These are phyloP conservation scores for Emmonsia crescens DNA, from an alignment of 2,329 filamentous ascomycete genomes.

Conservation along the genomic window DNA sequence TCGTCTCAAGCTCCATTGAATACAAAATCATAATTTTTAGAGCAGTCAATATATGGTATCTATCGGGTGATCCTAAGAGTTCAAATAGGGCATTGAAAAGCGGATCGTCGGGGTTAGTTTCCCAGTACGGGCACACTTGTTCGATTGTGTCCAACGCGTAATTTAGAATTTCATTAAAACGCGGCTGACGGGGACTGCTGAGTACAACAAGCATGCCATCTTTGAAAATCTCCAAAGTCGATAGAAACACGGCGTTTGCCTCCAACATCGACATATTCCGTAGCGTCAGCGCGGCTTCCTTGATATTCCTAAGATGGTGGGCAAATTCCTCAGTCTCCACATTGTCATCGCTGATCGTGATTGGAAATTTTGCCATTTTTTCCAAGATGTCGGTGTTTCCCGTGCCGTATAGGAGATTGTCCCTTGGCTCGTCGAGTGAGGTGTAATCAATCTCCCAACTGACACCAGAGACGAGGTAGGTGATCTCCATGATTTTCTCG, in stretches of 20 bases:
- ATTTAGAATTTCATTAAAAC: constrained; percentile 73
- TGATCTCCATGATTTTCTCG: constrained; percentile 68
- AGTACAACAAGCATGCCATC: constrained; percentile 77
- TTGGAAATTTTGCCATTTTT: constrained; percentile 54
- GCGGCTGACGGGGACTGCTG: constrained; percentile 60
- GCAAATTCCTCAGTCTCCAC: constrained; percentile 62
- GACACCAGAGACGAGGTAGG: constrained; percentile 68
- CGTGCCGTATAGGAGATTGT: constrained; percentile 53
- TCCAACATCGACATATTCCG: constrained; percentile 92
- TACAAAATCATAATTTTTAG: constrained; percentile 76
- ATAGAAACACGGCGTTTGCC: constrained; percentile 76
- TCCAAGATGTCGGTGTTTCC: constrained; percentile 64
- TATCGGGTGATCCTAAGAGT: constrained; percentile 54
- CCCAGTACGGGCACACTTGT: constrained; percentile 73
- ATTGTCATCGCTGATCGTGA: constrained; percentile 50
- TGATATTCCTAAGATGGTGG: constrained; percentile 63
- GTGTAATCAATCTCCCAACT: constrained; percentile 72
- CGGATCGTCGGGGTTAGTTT: constrained; percentile 60
- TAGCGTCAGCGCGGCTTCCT: constrained; percentile 76
- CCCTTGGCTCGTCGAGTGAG: constrained; percentile 39
- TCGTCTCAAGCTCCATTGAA: constrained; percentile 72
- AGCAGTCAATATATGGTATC: constrained; percentile 69
- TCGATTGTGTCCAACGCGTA: constrained; percentile 87
- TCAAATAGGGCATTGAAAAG: constrained; percentile 64
- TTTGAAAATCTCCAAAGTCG: constrained; percentile 53